Percentiles rank a stretch among this genome's conserved stretches.
Conservation (phyloP, 2,329 filamentous ascomycete genomes). For the Aplosporella prunicola region DNA sequence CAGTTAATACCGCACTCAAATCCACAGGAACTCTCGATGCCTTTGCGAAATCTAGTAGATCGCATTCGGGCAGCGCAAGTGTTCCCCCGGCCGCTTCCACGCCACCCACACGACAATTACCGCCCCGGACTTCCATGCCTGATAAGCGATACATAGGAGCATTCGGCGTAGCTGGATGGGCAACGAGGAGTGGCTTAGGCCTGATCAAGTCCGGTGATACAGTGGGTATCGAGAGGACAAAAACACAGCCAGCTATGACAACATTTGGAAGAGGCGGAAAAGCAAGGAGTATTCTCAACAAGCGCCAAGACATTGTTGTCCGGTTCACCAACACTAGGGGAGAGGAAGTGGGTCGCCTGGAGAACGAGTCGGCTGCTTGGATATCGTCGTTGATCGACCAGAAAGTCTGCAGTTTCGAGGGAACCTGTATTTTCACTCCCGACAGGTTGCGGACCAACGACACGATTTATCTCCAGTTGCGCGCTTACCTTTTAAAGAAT, state of each 20-base stretch:
- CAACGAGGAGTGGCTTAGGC: constrained; percentile 69
- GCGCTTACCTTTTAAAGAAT: constrained; percentile 62
- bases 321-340: constrained; percentile 75
- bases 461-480: constrained; percentile 83
- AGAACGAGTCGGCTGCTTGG: constrained; percentile 83
- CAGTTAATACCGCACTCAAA: neutral
- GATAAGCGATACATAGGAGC: constrained; percentile 72
- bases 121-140: constrained; percentile 37
- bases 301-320: constrained; percentile 74
- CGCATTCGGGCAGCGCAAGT: constrained; percentile 12
- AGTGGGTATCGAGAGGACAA: constrained; percentile 81
- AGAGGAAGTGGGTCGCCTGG: constrained; percentile 75
- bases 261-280: constrained; percentile 31
- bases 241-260: constrained; percentile 50
- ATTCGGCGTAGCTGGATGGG: constrained; percentile 87
- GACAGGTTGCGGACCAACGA: constrained; percentile 82
- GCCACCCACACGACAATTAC: neutral
- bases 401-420: constrained; percentile 77
- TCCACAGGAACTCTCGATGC: constrained; percentile 1
- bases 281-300: constrained; percentile 40
- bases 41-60: neutral
- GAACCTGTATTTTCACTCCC: constrained; percentile 78
- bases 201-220: constrained; percentile 71
- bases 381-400: constrained; percentile 89
- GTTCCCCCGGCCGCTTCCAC: constrained; percentile 14